phyloP scores from a whole-genome alignment of 2,329 filamentous ascomycete species.

The Didymella lethalis region DNA sequence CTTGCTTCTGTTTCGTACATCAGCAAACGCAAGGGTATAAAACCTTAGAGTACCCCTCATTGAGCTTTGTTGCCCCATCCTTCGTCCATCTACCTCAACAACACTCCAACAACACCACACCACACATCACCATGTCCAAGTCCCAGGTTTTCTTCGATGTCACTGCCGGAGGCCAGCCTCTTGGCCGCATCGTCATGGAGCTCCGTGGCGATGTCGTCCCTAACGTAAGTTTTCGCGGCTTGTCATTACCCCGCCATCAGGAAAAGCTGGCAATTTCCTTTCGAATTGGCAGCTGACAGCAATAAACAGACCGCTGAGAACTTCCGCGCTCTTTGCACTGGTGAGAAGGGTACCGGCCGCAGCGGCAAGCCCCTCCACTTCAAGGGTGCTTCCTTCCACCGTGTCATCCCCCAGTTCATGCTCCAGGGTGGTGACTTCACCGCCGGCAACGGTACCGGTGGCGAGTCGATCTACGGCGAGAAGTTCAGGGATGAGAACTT shows the following conservation, averaged over 20 bases:
- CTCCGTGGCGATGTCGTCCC: conserved; percentile 72
- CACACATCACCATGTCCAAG: conserved; percentile 41
- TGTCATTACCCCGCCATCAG: conserved; percentile 31
- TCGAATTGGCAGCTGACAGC: conserved; percentile 22
- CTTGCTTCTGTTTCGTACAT: conserved; percentile 25
- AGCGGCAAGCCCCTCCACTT: conserved; percentile 86
- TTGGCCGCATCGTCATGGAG: conserved; percentile 85
- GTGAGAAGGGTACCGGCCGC: conserved; percentile 87
- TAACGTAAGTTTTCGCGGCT: conserved; percentile 51
- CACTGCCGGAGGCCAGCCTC: conserved; percentile 73
- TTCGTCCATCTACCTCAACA: conserved; percentile 24
- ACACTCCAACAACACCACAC: conserved; percentile 21
- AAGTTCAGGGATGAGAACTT: conserved; percentile 99
- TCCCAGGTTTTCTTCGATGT: conserved; percentile 94
- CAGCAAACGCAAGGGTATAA: conserved; percentile 22
- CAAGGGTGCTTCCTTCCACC: conserved; percentile 91
- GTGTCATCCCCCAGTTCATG: conserved; percentile 98
- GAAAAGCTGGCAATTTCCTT: conserved; percentile 17
- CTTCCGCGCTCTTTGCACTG: conserved; percentile 92
- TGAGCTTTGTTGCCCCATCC: conserved; percentile 19
- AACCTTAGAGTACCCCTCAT: conserved; percentile 17
- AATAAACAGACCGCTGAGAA: conserved; percentile 80
- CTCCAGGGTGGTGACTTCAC: conserved; percentile 98
- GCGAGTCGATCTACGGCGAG: conserved; percentile 95
- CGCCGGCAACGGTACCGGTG: conserved; percentile 82